Evolutionary conservation across 805 yeast genomes (phyloP), one percentile per base, ranked within the genome.

Genomic region (Yamadazyma sp.): DNA sequence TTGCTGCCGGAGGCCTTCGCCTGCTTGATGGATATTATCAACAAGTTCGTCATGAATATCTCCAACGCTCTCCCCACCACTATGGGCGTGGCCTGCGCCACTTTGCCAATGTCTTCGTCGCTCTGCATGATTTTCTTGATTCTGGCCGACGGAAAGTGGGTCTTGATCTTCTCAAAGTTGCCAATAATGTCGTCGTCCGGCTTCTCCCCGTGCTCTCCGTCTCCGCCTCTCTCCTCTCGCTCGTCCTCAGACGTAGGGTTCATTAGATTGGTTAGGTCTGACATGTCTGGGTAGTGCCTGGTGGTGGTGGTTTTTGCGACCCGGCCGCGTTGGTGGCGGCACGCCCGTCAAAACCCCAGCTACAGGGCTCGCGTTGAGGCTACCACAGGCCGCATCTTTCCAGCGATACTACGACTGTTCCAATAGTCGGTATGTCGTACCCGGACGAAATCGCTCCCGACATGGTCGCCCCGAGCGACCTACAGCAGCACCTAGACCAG

Each of bases 51-150:
- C 75, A 93, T 78, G 58, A 93, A 93, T 44, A 88, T 75, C 64
- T 93, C 98, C 36, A 93, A 70, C 0, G 99, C 96, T 45, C 96
- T 77, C 6, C 98, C 97, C 6, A 93, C 96, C 12, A 91, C 91
- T n/a, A 91, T 84, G 0, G 99, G 99, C 2, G 99, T 95, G 2
- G 96, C 97, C 56, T 90, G 97, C 3, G 99, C 96, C 4, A 93
- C 98, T 57, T 93, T 93, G 3, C 99, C 99, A 30, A 93, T 90
- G 47, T 93, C 99, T 47, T 93, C 99, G 61, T 93, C 99, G 19
- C 95, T 82, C 57, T 93, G 99, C 96, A 93, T 91, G 42, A 93
- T 78, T 53, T 93, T 87, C 69, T 93, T 93, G 53, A 93, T 89
- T 46, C 98, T 78, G 3, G 98, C 98, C 4, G 89, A 84, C 4